These are phyloP conservation scores for Triangularia verruculosa DNA, from an alignment of 2,329 filamentous ascomycete genomes.

Conservation along the genomic window DNA sequence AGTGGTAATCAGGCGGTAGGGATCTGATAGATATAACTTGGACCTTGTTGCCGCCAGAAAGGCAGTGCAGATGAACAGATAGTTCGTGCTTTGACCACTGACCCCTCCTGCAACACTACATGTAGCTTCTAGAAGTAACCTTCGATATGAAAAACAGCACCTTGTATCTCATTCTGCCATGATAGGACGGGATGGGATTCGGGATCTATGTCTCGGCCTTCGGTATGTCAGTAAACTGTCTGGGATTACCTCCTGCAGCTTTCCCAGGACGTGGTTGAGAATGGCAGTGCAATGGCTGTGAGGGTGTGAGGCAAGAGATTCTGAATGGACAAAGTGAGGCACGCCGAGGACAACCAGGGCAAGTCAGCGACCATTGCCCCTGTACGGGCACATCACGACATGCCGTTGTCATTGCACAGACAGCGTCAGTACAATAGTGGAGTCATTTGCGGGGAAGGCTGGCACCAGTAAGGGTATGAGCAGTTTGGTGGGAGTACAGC, in stretches of 20 bases:
- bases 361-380: background rate
- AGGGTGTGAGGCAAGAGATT: background rate
- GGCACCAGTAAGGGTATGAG: background rate
- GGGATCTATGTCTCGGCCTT: background rate
- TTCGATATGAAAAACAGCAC: background rate
- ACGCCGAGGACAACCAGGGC: background rate
- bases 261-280: background rate
- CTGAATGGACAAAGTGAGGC: background rate
- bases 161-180: background rate
- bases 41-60: background rate
- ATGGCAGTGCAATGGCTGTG: constrained; percentile 2
- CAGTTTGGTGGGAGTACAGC: background rate
- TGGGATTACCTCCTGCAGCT: background rate
- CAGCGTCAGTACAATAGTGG: background rate
- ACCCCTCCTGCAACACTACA: background rate
- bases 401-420: background rate
- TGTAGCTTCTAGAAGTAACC: background rate
- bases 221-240: background rate
- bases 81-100: background rate
- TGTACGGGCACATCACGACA: background rate
- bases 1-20: too few species aligned
- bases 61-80: background rate
- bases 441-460: background rate
- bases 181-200: background rate
- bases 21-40: background rate